These are phyloP conservation scores for Phaeosphaeriaceae sp. DNA, from an alignment of 2,329 filamentous ascomycete genomes.

Conservation along the genomic window DNA sequence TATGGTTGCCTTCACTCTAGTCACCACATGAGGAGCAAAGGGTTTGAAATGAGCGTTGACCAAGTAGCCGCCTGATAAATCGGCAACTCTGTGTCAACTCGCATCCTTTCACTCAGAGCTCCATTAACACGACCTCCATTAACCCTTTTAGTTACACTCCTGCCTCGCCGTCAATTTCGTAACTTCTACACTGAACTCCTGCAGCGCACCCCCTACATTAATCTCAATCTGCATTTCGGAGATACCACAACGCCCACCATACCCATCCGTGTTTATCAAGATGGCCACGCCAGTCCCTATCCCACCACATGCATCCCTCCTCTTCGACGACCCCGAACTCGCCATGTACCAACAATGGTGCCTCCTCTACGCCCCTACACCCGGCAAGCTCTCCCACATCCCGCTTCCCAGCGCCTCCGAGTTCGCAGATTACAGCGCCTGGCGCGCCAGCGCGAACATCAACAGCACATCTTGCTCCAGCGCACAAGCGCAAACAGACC, in stretches of 20 bases:
- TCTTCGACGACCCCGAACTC: not conserved
- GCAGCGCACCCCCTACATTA: not conserved
- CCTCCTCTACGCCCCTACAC: not conserved
- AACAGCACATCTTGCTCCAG: not conserved
- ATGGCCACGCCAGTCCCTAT: not conserved
- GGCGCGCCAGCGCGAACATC: not conserved
- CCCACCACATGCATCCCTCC: not conserved
- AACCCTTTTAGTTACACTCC: not conserved
- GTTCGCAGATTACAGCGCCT: not conserved
- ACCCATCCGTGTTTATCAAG: not conserved
- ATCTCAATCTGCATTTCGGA: not conserved
- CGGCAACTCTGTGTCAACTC: not conserved
- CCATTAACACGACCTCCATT: not conserved
- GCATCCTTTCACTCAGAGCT: not conserved
- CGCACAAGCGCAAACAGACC: not conserved
- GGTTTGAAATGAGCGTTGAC: not conserved
- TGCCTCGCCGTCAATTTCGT: not conserved
- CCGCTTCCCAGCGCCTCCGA: not conserved
- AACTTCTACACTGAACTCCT: not conserved
- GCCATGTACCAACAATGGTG: not conserved
- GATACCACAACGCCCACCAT: not conserved
- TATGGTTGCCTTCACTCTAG: not conserved
- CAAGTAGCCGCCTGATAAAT: not conserved
- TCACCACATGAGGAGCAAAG: not conserved
- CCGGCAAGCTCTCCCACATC: not conserved